These are phyloP conservation scores for Ceraceosorus bombacis DNA, from an alignment of 1,284 basidiomycete species.

Conservation along the genomic window DNA sequence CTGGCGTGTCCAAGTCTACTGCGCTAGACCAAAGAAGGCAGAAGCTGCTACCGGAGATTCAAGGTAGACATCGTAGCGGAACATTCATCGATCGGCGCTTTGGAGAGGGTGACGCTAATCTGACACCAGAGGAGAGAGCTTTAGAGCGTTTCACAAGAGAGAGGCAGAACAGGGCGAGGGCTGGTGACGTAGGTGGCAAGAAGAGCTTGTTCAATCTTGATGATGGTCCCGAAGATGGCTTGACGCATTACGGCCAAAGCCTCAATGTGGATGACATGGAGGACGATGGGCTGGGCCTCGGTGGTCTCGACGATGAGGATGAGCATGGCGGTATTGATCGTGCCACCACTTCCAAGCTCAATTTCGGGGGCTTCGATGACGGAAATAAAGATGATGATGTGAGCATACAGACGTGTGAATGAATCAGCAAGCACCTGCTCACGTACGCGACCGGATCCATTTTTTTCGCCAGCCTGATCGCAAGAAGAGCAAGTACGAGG, in stretches of 20 bases:
- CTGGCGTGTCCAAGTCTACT: conserved; percentile 76
- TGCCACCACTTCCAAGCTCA: conserved; percentile 58
- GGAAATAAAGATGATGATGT: conserved; percentile 58
- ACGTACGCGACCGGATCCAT: not conserved
- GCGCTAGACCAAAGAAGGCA: conserved; percentile 68
- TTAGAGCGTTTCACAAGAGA: conserved; percentile 91
- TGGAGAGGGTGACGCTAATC: conserved; percentile 83
- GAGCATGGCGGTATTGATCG: conserved; percentile 47
- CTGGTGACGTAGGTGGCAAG: conserved; percentile 38
- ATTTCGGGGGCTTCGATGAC: conserved; percentile 73
- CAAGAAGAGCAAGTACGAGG: conserved; percentile 68
- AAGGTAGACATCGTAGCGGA: conserved; percentile 69
- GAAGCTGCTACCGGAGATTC: conserved; percentile 73
- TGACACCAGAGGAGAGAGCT: conserved; percentile 93
- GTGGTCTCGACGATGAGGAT: conserved; percentile 31
- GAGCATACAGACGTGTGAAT: not conserved
- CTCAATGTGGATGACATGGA: conserved; percentile 78
- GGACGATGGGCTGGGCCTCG: conserved; percentile 53
- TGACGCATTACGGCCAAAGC: conserved; percentile 89
- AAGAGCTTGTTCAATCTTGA: conserved; percentile 74
- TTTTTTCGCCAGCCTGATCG: conserved; percentile 11
- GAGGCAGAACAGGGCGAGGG: conserved; percentile 32
- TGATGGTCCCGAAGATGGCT: conserved; percentile 56
- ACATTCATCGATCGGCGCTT: conserved; percentile 89
- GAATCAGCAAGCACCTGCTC: not conserved